Conservation (phyloP, 345 rosid species). For the Leavenworthia alabamica region DNA sequence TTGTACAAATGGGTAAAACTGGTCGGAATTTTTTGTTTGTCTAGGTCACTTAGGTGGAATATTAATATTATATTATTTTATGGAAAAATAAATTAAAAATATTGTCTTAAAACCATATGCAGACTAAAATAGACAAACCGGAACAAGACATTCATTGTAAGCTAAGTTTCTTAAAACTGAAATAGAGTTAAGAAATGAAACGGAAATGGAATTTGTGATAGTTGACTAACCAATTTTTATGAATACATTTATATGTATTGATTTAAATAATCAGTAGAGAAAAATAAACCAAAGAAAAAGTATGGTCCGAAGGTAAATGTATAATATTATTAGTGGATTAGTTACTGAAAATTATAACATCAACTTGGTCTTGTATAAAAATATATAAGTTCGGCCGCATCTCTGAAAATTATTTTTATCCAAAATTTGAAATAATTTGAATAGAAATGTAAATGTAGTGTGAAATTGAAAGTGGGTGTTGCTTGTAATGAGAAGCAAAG, state of each 20-base stretch:
- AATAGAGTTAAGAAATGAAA: constrained; percentile 3
- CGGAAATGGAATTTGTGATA: background rate
- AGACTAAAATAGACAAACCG: background rate
- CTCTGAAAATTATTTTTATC: background rate
- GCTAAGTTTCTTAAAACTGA: background rate
- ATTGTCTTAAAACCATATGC: background rate
- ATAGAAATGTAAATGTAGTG: background rate
- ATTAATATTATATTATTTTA: no score
- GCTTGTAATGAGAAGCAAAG: constrained; percentile 32
- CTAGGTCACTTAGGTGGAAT: no score
- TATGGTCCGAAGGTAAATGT: background rate
- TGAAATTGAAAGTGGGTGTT: constrained; percentile 27
- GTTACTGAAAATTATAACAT: background rate
- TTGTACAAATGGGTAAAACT: background rate
- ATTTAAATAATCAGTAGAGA: background rate
- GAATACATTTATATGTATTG: background rate
- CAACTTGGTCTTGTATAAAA: background rate
- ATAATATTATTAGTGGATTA: background rate
- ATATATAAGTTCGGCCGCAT: background rate
- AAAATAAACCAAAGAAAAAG: background rate
- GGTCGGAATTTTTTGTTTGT: no score
- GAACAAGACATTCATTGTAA: background rate
- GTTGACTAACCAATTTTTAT: constrained; percentile 4
- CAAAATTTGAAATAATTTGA: background rate
- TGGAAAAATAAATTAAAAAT: no score